Base-by-base conservation (phyloP, 169 alveolate species). In the Plasmodium relictum region DNA sequence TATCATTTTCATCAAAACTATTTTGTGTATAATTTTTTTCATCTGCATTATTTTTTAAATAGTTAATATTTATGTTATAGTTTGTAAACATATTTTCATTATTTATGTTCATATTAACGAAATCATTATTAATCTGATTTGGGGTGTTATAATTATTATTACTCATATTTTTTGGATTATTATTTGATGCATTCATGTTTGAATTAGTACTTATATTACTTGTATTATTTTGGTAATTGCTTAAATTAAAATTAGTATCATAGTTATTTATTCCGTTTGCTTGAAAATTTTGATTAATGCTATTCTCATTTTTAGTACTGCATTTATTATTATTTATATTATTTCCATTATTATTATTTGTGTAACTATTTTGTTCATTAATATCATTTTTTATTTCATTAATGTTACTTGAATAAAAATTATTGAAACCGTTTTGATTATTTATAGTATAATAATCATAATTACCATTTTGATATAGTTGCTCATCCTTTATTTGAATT, bases 21-120 rank as follows among this genome's bases (percentile, higher is more conserved):
- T 76, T 76, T 45, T 45, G 45, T 5, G 88, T 22, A 20, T 20
- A 74, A 59, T 44, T 61, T 9, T 16, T 74, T 61, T 39, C 39
- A 18, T 41, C 18, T 37, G 31, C 22, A 41, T 56, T 39, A 31
- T 42, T 74, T 59, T 59, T 74, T 12, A 59, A 59, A 48, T 45
- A 58, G 41, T 8, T 74, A 16, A 18, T 10, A 18, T 74, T 74
- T 9, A 74, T 41, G 45, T 61, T 74, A n/a, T 39, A 8, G 65
- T 31, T 58, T 37, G 72, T 8, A 61, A 59, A 9, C 22, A 48
- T 10, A 65, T 20, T 63, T 45, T 62, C 58, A 12, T 54, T 50
- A 41, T 63, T 56, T 26, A 45, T 63, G 39, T 45, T 66, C 41
- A n/a, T 24, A 22, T 74, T 68, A 20, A 52, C 39, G 20, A 41